Evolutionary conservation across 495 filamentous ascomycete species (phyloP).

Genomic region (Delitschia confertaspora): DNA sequence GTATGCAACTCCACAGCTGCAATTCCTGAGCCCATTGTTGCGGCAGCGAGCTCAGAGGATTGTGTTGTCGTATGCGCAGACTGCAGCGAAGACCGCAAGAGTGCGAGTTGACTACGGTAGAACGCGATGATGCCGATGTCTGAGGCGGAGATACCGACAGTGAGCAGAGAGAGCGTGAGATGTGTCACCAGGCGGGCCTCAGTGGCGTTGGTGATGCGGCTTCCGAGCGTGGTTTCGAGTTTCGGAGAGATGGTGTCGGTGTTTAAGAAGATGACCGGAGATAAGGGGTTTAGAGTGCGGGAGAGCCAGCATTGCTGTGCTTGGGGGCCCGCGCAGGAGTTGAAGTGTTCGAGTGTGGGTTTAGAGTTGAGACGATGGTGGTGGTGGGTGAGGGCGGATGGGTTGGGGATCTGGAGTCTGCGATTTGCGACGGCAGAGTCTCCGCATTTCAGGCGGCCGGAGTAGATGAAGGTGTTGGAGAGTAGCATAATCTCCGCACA

Average conservation of each 20-base stretch:
- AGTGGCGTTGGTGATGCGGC: slow-evolving; percentile 73
- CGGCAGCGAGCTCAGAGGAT: slow-evolving; percentile 9
- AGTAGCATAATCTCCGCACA: slow-evolving; percentile 91
- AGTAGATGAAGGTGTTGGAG: slow-evolving; percentile 88
- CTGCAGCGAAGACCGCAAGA: slow-evolving; percentile 39
- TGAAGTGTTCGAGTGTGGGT: slow-evolving; percentile 26
- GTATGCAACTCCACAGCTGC: slow-evolving; percentile 81
- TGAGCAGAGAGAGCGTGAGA: slow-evolving; percentile 68
- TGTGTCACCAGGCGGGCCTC: slow-evolving; percentile 69
- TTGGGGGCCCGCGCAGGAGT: slow-evolving; percentile 46
- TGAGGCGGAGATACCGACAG: slow-evolving; percentile 58
- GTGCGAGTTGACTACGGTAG: slow-evolving; percentile 80
- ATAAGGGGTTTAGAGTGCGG: slow-evolving; percentile 57
- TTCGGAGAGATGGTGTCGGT: slow-evolving; percentile 62
- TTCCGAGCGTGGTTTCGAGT: slow-evolving; percentile 59
- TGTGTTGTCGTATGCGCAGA: slow-evolving; percentile 13
- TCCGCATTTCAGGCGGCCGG: slow-evolving; percentile 80
- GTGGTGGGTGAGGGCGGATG: slow-evolving; percentile 44
- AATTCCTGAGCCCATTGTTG: slow-evolving; percentile 16
- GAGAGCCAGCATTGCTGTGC: slow-evolving; percentile 67
- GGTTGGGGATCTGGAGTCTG: slow-evolving; percentile 50
- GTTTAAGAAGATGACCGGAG: slow-evolving; percentile 76
- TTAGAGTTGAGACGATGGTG: slow-evolving; percentile 6
- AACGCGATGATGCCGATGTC: slow-evolving; percentile 98
- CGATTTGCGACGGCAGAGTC: slow-evolving; percentile 62